These are phyloP conservation scores for Plasmodium chabaudi DNA, from an alignment of 169 alveolate species.

Conservation along the genomic window DNA sequence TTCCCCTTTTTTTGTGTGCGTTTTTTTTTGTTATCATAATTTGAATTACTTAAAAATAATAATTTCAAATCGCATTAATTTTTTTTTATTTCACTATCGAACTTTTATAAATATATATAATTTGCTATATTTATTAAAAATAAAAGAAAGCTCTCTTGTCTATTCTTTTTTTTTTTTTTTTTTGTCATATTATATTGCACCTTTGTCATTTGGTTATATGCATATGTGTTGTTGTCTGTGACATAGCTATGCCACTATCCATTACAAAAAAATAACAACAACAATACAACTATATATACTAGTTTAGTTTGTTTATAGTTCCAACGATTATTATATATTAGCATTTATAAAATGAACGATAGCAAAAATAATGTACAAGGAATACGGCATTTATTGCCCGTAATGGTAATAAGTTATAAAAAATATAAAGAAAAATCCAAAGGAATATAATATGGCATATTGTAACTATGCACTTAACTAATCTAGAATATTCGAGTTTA, in stretches of 20 bases:
- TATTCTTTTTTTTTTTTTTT: too few species aligned
- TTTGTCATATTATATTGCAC: too few species aligned
- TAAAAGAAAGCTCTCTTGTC: too few species aligned
- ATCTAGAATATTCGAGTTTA: not conserved
- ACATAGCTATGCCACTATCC: not conserved
- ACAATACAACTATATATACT: too few species aligned
- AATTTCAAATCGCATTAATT: not conserved
- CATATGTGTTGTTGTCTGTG: not conserved
- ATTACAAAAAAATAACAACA: not conserved
- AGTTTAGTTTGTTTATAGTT: too few species aligned
- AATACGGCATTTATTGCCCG: constrained; percentile 55
- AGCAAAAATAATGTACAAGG: constrained; percentile 12
- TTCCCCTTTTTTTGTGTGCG: not conserved
- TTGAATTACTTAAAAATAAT: not conserved
- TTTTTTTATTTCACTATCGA: not conserved
- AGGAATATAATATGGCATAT: not conserved
- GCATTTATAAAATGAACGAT: not conserved
- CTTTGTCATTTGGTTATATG: not conserved
- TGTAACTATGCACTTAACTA: not conserved
- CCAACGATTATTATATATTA: not conserved
- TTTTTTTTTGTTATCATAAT: not conserved
- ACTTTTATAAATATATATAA: too few species aligned
- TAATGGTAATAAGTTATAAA: constrained; percentile 23
- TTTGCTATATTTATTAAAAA: too few species aligned
- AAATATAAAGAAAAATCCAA: not conserved